Evolutionary conservation across 257 asterid genomes (phyloP).

Genomic region (Nicotiana knightiana): DNA sequence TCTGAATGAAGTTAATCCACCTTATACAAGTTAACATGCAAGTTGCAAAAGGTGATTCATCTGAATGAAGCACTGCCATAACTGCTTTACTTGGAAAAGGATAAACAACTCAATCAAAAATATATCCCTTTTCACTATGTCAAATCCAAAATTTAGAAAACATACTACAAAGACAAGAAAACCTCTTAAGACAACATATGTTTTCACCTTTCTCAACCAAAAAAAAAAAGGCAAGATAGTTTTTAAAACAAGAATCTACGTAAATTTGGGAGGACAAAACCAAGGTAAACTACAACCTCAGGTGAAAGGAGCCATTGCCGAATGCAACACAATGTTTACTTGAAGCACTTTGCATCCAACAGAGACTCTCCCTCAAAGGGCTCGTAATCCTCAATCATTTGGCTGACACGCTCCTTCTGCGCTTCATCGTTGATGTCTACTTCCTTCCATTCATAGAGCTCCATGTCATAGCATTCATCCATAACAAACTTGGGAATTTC

Average conservation of each 20-base stretch:
- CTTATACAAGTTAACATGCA: neutral
- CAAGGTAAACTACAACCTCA: neutral
- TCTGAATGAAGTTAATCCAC: neutral
- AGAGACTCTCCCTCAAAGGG: slow-evolving; percentile 86
- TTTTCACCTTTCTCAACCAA: too few species aligned
- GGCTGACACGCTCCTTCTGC: slow-evolving; percentile 84
- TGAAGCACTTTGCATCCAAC: slow-evolving; percentile 91
- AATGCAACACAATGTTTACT: slow-evolving; percentile 27
- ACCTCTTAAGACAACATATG: too few species aligned
- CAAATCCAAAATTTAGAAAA: neutral
- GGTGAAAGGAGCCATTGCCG: neutral
- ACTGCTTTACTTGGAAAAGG: neutral
- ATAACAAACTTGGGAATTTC: slow-evolving; percentile 72
- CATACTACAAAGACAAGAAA: neutral
- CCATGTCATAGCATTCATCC: slow-evolving; percentile 92
- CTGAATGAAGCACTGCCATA: neutral
- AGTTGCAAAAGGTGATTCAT: neutral
- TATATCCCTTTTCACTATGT: neutral
- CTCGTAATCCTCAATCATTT: slow-evolving; percentile 89
- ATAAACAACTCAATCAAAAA: neutral
- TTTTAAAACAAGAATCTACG: neutral
- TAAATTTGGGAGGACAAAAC: slow-evolving; percentile 2
- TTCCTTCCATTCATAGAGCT: slow-evolving; percentile 78
- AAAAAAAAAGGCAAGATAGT: neutral
- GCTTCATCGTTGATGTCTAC: slow-evolving; percentile 76